Conservation (phyloP, 2,329 filamentous ascomycete species). For the Ceratocystis eucalypticola region DNA sequence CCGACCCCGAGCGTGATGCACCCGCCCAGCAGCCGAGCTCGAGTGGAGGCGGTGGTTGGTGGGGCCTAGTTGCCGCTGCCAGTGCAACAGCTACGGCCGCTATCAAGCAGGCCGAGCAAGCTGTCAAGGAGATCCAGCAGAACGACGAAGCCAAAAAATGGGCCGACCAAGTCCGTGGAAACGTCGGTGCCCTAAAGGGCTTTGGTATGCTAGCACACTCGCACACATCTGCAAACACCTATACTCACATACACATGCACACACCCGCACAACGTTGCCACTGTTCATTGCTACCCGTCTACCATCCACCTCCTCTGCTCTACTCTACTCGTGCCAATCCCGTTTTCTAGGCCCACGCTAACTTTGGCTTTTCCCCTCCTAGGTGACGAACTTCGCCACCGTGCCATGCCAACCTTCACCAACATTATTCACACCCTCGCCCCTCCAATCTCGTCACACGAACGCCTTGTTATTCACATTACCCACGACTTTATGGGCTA, state of each 20-base stretch:
- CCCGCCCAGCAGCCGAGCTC: constrained; percentile 41
- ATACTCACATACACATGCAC: too few relatives aligned
- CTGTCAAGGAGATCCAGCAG: constrained; percentile 87
- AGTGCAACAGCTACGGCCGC: constrained; percentile 49
- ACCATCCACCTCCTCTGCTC: constrained; percentile 25
- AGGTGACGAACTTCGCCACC: constrained; percentile 78
- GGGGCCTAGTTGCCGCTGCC: constrained; percentile 50
- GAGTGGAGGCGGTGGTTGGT: constrained; percentile 58
- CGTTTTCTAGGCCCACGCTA: neutral
- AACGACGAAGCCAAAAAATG: constrained; percentile 95
- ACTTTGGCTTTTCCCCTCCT: constrained; percentile 13
- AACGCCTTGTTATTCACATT: constrained; percentile 92
- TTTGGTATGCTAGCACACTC: constrained; percentile 44
- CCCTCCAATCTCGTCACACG: constrained; percentile 90
- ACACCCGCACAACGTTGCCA: too few relatives aligned
- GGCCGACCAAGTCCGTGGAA: constrained; percentile 86
- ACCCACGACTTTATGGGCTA: constrained; percentile 93
- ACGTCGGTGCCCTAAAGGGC: constrained; percentile 63
- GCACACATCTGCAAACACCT: neutral
- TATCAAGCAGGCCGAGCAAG: constrained; percentile 82
- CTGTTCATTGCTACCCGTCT: too few relatives aligned
- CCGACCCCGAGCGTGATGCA: constrained; percentile 30
- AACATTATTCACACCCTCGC: constrained; percentile 90
- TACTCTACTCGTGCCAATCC: neutral
- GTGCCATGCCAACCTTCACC: constrained; percentile 87